A percentile compares a stretch with the other conserved stretches of the same genome.
These are phyloP conservation scores for Solanum habrochaites DNA, from an alignment of 257 asterid species.

Conservation along the genomic window DNA sequence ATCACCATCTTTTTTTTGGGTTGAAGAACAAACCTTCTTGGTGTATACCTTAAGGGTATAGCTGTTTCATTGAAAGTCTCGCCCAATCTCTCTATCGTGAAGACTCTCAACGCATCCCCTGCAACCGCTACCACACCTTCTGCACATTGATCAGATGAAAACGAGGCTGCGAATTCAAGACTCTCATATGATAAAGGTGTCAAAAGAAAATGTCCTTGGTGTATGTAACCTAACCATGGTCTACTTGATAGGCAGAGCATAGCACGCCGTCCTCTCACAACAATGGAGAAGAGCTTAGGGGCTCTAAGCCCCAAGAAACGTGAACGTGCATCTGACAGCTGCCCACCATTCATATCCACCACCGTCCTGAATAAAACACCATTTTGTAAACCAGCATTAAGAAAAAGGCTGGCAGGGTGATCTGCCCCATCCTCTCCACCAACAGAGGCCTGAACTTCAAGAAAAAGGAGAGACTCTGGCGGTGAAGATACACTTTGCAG, in stretches of 20 bases:
- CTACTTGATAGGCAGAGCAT: conserved; percentile 98
- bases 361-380: conserved; percentile 95
- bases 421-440: conserved; percentile 99
- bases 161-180: conserved; percentile 95
- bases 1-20: conserved; percentile 79
- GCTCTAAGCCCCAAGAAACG: conserved; percentile 93
- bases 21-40: conserved; percentile 83
- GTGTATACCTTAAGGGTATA: conserved; percentile 88
- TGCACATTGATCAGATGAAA: conserved; percentile 97
- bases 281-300: conserved; percentile 81
- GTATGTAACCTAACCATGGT: conserved; percentile 99
- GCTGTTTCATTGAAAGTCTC: conserved; percentile 93
- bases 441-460: conserved; percentile 95
- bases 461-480: conserved; percentile 93
- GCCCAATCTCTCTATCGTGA: conserved; percentile 90
- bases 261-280: conserved; percentile 82
- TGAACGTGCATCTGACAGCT: conserved; percentile 97
- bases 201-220: conserved; percentile 93
- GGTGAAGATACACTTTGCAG: conserved; percentile 94
- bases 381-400: conserved; percentile 86
- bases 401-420: conserved; percentile 93
- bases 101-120: conserved; percentile 96
- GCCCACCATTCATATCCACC: conserved; percentile 97
- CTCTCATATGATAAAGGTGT: conserved; percentile 93
- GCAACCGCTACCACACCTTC: conserved; percentile 99